Evolutionary conservation across 805 yeast genomes (phyloP), one percentile per base, ranked within the genome.

Genomic region (Hanseniaspora nectarophila): DNA sequence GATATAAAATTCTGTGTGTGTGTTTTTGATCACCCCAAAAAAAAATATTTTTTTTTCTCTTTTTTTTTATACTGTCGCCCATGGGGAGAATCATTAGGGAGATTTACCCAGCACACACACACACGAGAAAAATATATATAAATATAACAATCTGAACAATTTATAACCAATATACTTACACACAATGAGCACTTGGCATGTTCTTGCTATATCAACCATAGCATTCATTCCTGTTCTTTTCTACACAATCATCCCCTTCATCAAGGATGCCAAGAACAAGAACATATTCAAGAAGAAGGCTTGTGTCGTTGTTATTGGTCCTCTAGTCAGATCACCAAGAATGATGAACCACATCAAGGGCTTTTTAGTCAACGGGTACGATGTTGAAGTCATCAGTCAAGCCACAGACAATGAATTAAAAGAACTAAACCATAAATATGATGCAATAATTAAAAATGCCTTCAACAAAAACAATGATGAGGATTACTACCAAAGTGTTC

Each of bases 281-380:
- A 34, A 26, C 15, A 20, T 23, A 18, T 26, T 8, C 34, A 42
- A 20, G 21, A 77, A 73, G 56, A 75, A 86, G 49, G 80, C 86
- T 5, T 73, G 84, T 9, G 78, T 92, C 18, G 74, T 86, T 56
- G 98, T 92, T 2, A 69, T 92, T 18, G 98, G 98, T 1, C 97
- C 90, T 62, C 63, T 92, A 51, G 96, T 95, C 13, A 95, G 88
- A 62, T 89, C 97, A 0, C 98, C 98, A 6, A 73, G 98, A 55
- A 92, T 90, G 84, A 75, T 82, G 58, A 85, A 90, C 66, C 98
- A 92, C 63, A 95, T 95, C 0, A 68, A 73, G 54, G 82, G 90
- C 51, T 80, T 92, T 59, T 75, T 83, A n/a, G 60, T 66, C 1
- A 66, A 70, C 16, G 92, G 88, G 0, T 83, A 81, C 64, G 70